Conservation (phyloP, 345 rosid genomes). For the Citrus sinensis region DVS_A1.0 CM039167.1:27267001-27267500, state of each 20-base stretch:
- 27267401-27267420: no score
- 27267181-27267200: neutral
- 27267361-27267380: neutral
- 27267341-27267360: neutral
- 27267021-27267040: neutral
- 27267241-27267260: neutral
- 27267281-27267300: neutral
- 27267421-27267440: no score
- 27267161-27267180: neutral
- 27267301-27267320: neutral
- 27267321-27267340: neutral
- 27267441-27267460: no score
- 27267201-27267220: neutral
- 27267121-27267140: neutral
- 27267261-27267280: neutral
- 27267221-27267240: neutral
- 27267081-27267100: slow-evolving; percentile 6
- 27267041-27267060: neutral
- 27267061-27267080: slow-evolving; percentile 1
- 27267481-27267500: no score
- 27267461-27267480: no score
- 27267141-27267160: neutral
- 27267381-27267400: no score
- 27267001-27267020: neutral
- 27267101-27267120: slow-evolving; percentile 3